Percentiles rank a stretch among this genome's conserved stretches.
These are phyloP conservation scores for Boechera stricta DNA, from an alignment of 345 rosid species.

Conservation along the genomic window DNA sequence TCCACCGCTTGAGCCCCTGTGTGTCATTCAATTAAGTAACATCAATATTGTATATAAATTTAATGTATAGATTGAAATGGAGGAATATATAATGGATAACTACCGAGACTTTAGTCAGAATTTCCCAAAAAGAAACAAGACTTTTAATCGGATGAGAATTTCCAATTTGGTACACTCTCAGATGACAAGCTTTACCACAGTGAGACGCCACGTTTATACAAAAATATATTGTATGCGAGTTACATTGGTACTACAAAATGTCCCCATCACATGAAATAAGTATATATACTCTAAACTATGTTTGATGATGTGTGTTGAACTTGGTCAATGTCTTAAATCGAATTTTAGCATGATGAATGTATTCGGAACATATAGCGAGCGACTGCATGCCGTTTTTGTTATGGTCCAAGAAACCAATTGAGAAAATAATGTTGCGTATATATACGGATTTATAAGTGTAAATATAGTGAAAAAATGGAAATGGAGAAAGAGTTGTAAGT, in stretches of 20 bases:
- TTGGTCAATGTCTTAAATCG: neutral
- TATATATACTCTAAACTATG: neutral
- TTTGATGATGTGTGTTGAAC: conserved; percentile 1
- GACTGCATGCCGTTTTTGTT: conserved; percentile 25
- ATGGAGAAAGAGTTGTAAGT: conserved; percentile 37
- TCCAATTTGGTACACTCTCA: conserved; percentile 23
- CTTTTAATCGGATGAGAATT: conserved; percentile 18
- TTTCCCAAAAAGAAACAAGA: conserved; percentile 11
- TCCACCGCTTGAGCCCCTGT: conserved; percentile 49
- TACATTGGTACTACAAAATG: conserved; percentile 24
- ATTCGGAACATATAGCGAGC: neutral
- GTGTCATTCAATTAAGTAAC: conserved; percentile 8
- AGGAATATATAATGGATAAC: conserved; percentile 30
- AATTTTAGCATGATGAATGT: no score
- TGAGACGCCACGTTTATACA: conserved; percentile 16
- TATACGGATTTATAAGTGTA: conserved; percentile 3
- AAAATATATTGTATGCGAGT: neutral
- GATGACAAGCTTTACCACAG: conserved; percentile 29
- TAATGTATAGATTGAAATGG: neutral
- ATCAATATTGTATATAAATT: neutral
- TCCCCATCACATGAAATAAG: conserved; percentile 24
- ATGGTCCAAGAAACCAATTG: neutral
- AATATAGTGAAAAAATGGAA: conserved; percentile 7
- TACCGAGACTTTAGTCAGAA: conserved; percentile 16
- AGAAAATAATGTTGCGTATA: neutral